Base-by-base conservation (phyloP, 441 rosid species). In the Sinapis alba region DNA sequence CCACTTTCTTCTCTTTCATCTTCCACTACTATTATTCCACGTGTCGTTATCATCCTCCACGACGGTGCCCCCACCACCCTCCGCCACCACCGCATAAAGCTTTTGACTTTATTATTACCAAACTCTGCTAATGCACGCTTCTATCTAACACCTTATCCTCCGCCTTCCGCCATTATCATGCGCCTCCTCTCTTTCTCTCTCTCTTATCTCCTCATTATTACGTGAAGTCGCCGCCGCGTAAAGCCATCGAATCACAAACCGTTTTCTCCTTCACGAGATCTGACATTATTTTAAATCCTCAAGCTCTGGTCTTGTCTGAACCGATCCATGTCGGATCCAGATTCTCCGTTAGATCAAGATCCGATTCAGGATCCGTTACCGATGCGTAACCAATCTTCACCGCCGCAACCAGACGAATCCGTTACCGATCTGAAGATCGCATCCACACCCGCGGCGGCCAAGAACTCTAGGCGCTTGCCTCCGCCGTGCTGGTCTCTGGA, bases 401-500 rank as follows among this genome's bases (percentile, higher is more conserved):
- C 70, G 21, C 68, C 69, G 24, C 24, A 38, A n/a, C 82, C 0
- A 6, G 51, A 47, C 78, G 58, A 63, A 41, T 7, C 81, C 66
- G 45, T 21, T 32, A 18, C 78, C 57, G 74, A 71, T 76, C 61
- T 19, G 68, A 57, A 32, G 12, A 27, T 50, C 30, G 62, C 57
- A 12, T 64, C 81, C 16, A 9, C 75, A 12, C 82, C 85, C 2
- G 53, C 19, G 24, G 2, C 67, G 19, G 36, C 86, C 2, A 63
- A 84, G 15, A 89, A 82, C 69, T 89, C 94, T 0, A 88, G 97
- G 8, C 95, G 98, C 18, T 90, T 94, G 16, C 98, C 97, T 0
- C 98, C 97, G 15, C 98, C 97, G 6, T 91, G 98, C 73, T 94
- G 98, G 97, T 89, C 98, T 38, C 91, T 78, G 38, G 97, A 91